phyloP scores from a whole-genome alignment of 768 basidiomycete species.

The Mycena olivaceomarginata region DNA sequence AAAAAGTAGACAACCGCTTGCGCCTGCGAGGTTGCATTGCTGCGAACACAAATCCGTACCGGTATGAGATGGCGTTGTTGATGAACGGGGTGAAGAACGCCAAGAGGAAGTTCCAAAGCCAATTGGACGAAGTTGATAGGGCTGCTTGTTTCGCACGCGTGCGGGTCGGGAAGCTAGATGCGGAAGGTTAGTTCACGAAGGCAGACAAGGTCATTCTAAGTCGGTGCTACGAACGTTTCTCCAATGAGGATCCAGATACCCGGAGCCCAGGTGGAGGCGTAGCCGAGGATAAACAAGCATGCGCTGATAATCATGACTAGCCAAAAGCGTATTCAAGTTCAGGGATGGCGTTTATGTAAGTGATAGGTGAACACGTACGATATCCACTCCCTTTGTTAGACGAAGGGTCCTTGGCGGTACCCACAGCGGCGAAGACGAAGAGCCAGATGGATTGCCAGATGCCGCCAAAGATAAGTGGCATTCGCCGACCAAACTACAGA shows the following conservation, averaged over 20 bases:
- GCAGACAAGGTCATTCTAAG: constrained; percentile 18
- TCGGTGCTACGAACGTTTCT: constrained; percentile 65
- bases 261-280: constrained; percentile 84
- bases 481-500: constrained; percentile 75
- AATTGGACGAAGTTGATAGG: constrained; percentile 78
- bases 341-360: constrained; percentile 2
- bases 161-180: constrained; percentile 73
- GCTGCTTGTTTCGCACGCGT: constrained; percentile 85
- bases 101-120: constrained; percentile 82
- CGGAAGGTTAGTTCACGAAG: constrained; percentile 32
- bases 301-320: constrained; percentile 80
- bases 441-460: constrained; percentile 84
- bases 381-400: constrained; percentile 70
- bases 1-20: constrained; percentile 81
- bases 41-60: constrained; percentile 85
- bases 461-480: constrained; percentile 80
- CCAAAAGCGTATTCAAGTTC: constrained; percentile 22
- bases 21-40: constrained; percentile 77
- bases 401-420: constrained; percentile 75
- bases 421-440: constrained; percentile 84
- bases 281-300: constrained; percentile 83
- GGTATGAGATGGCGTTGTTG: constrained; percentile 70
- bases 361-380: constrained; percentile 55
- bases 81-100: constrained; percentile 91
- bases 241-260: constrained; percentile 88